Evolutionary conservation across 202 grass and related monocot genomes (phyloP).

Genomic region (Panicum hallii): DNA sequence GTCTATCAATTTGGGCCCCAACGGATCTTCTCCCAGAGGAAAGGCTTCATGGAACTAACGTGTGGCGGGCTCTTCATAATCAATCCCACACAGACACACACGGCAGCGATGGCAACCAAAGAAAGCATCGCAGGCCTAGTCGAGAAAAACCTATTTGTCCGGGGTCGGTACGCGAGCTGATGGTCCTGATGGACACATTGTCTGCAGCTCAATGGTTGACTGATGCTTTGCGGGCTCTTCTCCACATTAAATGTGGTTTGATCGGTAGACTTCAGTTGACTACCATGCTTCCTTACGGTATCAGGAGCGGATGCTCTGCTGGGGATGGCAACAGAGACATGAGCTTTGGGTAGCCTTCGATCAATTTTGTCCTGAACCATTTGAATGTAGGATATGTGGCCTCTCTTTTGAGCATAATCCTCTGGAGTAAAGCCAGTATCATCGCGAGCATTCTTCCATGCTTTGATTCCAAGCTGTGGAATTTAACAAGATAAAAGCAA

Average conservation of each 20-base stretch:
- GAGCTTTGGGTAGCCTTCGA: conserved; percentile 36
- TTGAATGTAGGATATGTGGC: conserved; percentile 62
- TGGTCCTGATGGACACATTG: conserved; percentile 49
- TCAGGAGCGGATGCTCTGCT: conserved; percentile 14
- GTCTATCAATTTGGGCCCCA: conserved; percentile 61
- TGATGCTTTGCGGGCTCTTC: conserved; percentile 38
- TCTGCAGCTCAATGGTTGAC: conserved; percentile 42
- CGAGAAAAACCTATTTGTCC: conserved; percentile 53
- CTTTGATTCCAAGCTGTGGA: conserved; percentile 67
- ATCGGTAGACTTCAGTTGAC: neutral
- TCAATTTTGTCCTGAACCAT: conserved; percentile 82
- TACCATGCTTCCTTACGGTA: conserved; percentile 1
- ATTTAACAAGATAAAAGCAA: conserved; percentile 32
- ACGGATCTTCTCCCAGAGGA: conserved; percentile 63
- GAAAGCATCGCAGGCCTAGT: conserved; percentile 66
- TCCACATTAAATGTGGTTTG: conserved; percentile 54
- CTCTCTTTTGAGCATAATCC: conserved; percentile 66
- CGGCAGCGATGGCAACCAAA: conserved; percentile 69
- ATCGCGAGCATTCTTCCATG: conserved; percentile 69
- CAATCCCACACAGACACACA: conserved; percentile 88
- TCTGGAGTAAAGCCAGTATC: conserved; percentile 65
- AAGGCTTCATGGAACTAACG: conserved; percentile 55
- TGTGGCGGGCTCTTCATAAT: conserved; percentile 71
- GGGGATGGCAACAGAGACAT: conserved; percentile 50
- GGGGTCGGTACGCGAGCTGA: conserved; percentile 34